Percentiles rank a stretch among this genome's conserved stretches.
phyloP scores from a whole-genome alignment of 2,329 filamentous ascomycete genomes.

The Dactylellina leptospora region DNA sequence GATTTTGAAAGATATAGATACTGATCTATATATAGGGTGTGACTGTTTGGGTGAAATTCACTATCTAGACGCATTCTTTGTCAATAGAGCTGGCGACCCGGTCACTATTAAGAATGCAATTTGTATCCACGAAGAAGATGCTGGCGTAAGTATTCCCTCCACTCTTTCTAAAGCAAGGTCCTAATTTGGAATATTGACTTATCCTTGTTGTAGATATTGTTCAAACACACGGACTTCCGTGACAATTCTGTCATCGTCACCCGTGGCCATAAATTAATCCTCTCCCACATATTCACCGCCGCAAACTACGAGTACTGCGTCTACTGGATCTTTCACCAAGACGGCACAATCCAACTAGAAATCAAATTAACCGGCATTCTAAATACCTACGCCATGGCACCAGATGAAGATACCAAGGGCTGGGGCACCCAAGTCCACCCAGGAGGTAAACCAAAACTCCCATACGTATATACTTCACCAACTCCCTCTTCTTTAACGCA shows the following conservation, averaged over 20 bases:
- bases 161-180: background rate
- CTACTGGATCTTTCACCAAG: slow-evolving; percentile 91
- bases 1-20: slow-evolving; percentile 6
- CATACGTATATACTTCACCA: too few relatives aligned
- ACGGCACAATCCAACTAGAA: slow-evolving; percentile 89
- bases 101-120: slow-evolving; percentile 90
- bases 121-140: slow-evolving; percentile 94
- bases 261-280: slow-evolving; percentile 81
- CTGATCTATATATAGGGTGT: slow-evolving; percentile 68
- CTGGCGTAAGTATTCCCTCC: slow-evolving; percentile 63
- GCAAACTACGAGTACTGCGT: slow-evolving; percentile 94
- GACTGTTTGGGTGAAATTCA: slow-evolving; percentile 91
- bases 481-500: too few relatives aligned
- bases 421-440: slow-evolving; percentile 94
- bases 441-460: slow-evolving; percentile 58
- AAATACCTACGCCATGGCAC: slow-evolving; percentile 85
- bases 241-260: slow-evolving; percentile 88
- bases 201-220: slow-evolving; percentile 69
- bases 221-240: slow-evolving; percentile 94
- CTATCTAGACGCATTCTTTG: slow-evolving; percentile 88
- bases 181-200: background rate
- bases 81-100: slow-evolving; percentile 77
- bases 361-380: slow-evolving; percentile 91
- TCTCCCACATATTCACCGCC: slow-evolving; percentile 92
- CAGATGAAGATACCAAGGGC: slow-evolving; percentile 80